Conservation (phyloP, 176 grass and related monocot species). For the Carex myosuroides region DNA sequence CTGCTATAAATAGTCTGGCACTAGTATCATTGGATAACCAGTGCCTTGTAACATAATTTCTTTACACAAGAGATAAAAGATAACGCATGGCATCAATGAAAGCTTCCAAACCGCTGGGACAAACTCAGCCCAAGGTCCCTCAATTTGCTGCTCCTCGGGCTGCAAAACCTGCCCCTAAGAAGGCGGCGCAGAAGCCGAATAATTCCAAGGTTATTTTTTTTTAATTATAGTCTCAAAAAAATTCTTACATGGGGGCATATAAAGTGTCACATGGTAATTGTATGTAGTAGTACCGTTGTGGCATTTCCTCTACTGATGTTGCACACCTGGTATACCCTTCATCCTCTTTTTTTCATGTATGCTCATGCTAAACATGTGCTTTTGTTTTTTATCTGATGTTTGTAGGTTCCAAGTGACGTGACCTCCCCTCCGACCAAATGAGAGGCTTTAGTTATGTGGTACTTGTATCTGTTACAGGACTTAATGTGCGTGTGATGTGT, state of each 20-base stretch:
- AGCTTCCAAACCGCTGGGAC: conserved; percentile 12
- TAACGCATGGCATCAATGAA: conserved; percentile 30
- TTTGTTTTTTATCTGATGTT: background rate
- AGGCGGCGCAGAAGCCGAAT: conserved; percentile 23
- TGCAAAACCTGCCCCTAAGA: conserved; percentile 22
- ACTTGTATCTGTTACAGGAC: background rate
- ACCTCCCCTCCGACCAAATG: background rate
- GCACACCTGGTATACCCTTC: background rate
- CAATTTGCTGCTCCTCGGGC: background rate
- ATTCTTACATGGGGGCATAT: background rate
- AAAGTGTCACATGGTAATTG: background rate
- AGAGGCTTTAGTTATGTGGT: background rate
- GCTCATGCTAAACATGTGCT: background rate
- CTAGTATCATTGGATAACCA: conserved; percentile 9
- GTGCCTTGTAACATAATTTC: conserved; percentile 1
- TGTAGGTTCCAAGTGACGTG: background rate
- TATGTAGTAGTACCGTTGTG: background rate
- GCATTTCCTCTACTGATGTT: background rate
- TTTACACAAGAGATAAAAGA: background rate
- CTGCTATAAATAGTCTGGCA: conserved; percentile 4
- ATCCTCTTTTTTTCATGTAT: background rate
- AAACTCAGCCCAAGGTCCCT: background rate
- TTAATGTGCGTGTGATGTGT: background rate
- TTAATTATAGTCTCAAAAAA: background rate
- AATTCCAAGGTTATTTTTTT: conserved; percentile 19